phyloP scores from a whole-genome alignment of 352 stramenopile genomes.

The Bremia lactucae region DNA sequence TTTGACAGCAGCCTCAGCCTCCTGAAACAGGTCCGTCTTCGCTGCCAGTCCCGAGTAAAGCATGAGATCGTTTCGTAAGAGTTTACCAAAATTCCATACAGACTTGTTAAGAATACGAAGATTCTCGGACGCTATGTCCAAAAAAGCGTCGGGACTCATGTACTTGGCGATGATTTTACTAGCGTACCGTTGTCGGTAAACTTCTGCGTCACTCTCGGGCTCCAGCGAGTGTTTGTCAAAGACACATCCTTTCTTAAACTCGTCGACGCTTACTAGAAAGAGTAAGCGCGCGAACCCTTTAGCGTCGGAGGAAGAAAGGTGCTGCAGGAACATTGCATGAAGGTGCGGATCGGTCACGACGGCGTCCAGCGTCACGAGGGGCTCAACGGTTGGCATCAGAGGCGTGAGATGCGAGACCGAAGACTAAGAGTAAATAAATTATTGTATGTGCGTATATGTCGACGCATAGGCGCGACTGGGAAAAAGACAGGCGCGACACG shows the following conservation, averaged over 20 bases:
- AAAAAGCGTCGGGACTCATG: constrained; percentile 72
- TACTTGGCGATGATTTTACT: constrained; percentile 85
- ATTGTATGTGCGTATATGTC: constrained; percentile 3
- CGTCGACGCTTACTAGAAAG: constrained; percentile 81
- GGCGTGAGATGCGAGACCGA: not conserved
- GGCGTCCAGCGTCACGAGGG: constrained; percentile 44
- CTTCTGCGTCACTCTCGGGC: constrained; percentile 14
- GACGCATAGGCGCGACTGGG: constrained; percentile 2
- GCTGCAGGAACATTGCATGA: constrained; percentile 72
- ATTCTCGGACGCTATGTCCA: constrained; percentile 73
- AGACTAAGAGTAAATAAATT: constrained; percentile 14
- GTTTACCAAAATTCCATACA: constrained; percentile 64
- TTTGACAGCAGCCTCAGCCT: constrained; percentile 65
- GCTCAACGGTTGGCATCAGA: not conserved
- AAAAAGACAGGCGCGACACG: constrained; percentile 9
- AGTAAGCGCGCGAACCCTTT: constrained; percentile 69
- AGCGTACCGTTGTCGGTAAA: constrained; percentile 51
- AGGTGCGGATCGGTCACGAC: constrained; percentile 69
- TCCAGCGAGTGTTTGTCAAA: constrained; percentile 6
- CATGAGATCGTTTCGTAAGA: constrained; percentile 64
- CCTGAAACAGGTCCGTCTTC: constrained; percentile 67
- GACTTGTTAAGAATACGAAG: constrained; percentile 72
- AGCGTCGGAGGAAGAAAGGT: constrained; percentile 50
- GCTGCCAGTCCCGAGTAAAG: constrained; percentile 62
- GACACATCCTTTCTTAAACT: constrained; percentile 75